Evolutionary conservation across 352 stramenopile species (phyloP).

Genomic region (Phytophthora quininea): DNA sequence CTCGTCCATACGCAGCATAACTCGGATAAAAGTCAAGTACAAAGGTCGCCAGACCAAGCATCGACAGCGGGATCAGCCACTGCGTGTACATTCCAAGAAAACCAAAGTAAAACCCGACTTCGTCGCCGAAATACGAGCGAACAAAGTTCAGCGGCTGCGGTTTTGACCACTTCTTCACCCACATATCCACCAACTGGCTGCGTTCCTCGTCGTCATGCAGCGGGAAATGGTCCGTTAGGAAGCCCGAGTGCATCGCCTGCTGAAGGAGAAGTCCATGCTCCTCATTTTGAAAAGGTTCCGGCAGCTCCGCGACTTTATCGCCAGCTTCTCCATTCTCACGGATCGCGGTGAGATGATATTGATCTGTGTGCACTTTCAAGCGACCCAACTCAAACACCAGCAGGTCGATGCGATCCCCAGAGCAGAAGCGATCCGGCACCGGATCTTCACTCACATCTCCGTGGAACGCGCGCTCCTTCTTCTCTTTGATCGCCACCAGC

Average conservation of each 20-base stretch:
- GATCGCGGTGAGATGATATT: conserved; percentile 13
- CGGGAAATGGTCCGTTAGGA: conserved; percentile 76
- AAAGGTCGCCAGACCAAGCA: conserved; percentile 90
- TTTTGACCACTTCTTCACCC: conserved; percentile 76
- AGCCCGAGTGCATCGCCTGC: conserved; percentile 66
- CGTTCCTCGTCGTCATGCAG: conserved; percentile 80
- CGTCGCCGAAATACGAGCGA: conserved; percentile 83
- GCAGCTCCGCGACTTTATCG: conserved; percentile 31
- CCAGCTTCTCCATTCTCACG: conserved; percentile 5
- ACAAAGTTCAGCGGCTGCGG: conserved; percentile 65
- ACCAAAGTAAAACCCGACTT: conserved; percentile 98
- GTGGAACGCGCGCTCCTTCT: conserved; percentile 55
- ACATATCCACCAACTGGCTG: conserved; percentile 63
- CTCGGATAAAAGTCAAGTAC: conserved; percentile 70
- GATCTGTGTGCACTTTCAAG: conserved; percentile 48
- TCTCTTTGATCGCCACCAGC: conserved; percentile 67
- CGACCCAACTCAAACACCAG: conserved; percentile 73
- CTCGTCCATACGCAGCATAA: conserved; percentile 66
- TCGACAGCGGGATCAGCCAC: conserved; percentile 92
- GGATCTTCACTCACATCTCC: conserved; percentile 50
- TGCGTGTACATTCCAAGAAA: conserved; percentile 96
- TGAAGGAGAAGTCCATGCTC: conserved; percentile 74
- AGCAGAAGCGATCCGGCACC: conserved; percentile 56
- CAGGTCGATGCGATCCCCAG: conserved; percentile 77
- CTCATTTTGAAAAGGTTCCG: conserved; percentile 63